Evolutionary conservation across 345 rosid species (phyloP).

Genomic region (Limnanthes douglasii): DNA sequence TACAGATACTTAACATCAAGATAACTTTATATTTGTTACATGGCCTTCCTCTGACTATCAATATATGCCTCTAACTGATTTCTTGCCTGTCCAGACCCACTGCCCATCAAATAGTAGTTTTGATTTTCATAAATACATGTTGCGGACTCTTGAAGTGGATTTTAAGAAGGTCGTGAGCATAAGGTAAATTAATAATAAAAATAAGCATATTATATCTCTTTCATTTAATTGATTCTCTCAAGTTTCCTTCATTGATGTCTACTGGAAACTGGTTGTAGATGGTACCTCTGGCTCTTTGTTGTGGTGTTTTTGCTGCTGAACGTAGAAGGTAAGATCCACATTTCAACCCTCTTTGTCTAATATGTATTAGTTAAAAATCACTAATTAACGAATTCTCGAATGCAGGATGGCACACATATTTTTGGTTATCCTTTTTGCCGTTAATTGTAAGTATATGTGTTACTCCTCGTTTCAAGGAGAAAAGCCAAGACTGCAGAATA

Average conservation of each 20-base stretch:
- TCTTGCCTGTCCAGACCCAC: slow-evolving; percentile 24
- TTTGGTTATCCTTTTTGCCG: slow-evolving; percentile 85
- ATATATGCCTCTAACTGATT: background rate
- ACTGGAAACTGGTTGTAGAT: slow-evolving; percentile 21
- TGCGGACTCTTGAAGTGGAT: slow-evolving; percentile 43
- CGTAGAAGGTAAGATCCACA: slow-evolving; percentile 33
- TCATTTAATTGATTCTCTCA: too few species aligned
- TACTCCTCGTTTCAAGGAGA: background rate
- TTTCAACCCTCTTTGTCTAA: background rate
- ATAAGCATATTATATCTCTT: background rate
- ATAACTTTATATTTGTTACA: background rate
- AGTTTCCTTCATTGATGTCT: background rate
- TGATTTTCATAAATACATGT: slow-evolving; percentile 58
- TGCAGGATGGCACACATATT: slow-evolving; percentile 79
- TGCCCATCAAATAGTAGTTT: slow-evolving; percentile 15
- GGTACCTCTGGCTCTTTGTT: slow-evolving; percentile 87
- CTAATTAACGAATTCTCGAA: too few species aligned
- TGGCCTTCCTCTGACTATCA: background rate
- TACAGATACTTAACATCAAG: too few species aligned
- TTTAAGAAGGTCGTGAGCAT: slow-evolving; percentile 64
- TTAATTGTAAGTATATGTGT: slow-evolving; percentile 36
- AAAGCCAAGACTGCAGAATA: background rate
- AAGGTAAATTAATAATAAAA: slow-evolving; percentile 23
- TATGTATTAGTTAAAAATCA: too few species aligned
- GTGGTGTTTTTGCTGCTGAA: slow-evolving; percentile 64